Base-by-base conservation (phyloP, 441 rosid genomes). In the Gossypium gossypioides region DNA sequence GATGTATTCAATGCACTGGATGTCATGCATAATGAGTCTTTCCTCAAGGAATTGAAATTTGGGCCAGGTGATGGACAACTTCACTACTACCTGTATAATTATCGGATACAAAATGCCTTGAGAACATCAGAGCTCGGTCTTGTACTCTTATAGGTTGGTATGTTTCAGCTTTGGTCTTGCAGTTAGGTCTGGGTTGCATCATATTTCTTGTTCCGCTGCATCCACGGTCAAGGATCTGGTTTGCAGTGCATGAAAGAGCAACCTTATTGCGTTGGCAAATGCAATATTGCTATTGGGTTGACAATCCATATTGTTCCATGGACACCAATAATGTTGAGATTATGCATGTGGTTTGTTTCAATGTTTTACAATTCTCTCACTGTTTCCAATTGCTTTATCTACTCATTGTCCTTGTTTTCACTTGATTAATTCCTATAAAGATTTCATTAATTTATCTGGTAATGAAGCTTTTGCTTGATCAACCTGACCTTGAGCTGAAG, bases 1-100 rank as follows among this genome's bases (percentile, higher is more conserved):
- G 97, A 94, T 16, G 97, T 94, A 56, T 92, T 94, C 81, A 90
- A 94, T 60, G 92, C 97, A 0, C 73, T 94, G 85, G 96, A 94
- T 77, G 94, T 90, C 63, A 92, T 92, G 99, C 84, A 86, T 40
- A 92, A 94, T 7, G 94, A 91, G 72, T 72, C 88, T 8, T 89
- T 94, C 79, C 81, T 94, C 85, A 92, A 86, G 70, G 96, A 92
- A 65, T 79, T 94, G 81, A 94, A 94, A 84, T 94, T 91, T 58
- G 96, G 97, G 10, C 97, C 97, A 0, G 96, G 97, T 67, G 96
- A 89, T 77, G 97, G 98, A 52, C 88, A 91, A 68, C 97, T 91
- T 68, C 98, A 89, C 76, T 91, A 91, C 74, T 91, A 94, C 73
- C 91, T 91, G 56, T 94, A 90, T 8, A 94, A 94, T 66, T 91